Evolutionary conservation across 345 rosid genomes (phyloP), one percentile per base, ranked within the genome.

Genomic region (Mangifera indica): DNA sequence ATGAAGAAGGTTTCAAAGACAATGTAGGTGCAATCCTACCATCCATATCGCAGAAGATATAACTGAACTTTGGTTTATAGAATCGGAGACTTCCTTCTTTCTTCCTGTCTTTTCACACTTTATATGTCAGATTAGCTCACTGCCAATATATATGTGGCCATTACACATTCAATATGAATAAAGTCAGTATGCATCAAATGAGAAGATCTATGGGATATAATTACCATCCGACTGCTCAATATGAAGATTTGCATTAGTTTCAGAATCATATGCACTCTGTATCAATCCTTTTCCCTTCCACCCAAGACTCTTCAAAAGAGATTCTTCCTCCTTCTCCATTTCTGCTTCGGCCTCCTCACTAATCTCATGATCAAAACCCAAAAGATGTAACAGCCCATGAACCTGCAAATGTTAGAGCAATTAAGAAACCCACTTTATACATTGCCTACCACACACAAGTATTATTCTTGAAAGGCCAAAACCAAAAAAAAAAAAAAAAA

Each of bases 21-120:
- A 77, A 49, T 46, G 57, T 70, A 68, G 40, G 46, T 17, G 26
- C 72, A 71, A 68, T 55, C 91, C 77, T 78, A 95, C 99, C 99
- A 88, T 95, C 98, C 97, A 92, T 88, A 79, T 95, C 99, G 62
- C 96, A 95, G 86, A 95, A 95, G 88, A 95, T 86, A 76, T 92
- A 92, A 67, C 88, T 89, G 89, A 91, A 92, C 68, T 95, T 95
- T 61, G 99, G 97, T 78, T 78, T 87, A 81, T 95, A 87, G 81
- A 91, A 91, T 60, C 93, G 87, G 70, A 95, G 84, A 78, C 87
- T 84, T 71, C 89, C 94, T 83, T 88, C 91, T 78, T 88, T 86
- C 82, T 84, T 92, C 96, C 92, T 92, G 96, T 84, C 99, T 91
- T 84, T 88, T 81, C 74, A 86, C 73, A 83, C 45, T 57, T 72